Percentiles rank a stretch among this genome's conserved stretches.
Conservation (phyloP, 768 basidiomycete genomes). For the Suillus weaverae region DNA sequence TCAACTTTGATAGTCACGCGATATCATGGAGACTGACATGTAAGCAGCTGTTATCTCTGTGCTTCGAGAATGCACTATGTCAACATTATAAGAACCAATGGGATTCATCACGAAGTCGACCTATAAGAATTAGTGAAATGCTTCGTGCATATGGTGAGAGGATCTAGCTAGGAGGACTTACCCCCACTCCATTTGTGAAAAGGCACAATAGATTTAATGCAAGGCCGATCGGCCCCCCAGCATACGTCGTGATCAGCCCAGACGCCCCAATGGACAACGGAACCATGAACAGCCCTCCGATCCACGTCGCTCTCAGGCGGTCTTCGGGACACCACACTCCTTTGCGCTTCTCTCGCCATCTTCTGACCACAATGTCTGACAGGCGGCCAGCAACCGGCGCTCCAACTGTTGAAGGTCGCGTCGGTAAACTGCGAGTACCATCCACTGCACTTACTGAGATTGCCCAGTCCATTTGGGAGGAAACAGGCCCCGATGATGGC, state of each 20-base stretch:
- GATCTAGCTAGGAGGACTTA: constrained; percentile 28
- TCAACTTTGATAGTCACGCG: not conserved
- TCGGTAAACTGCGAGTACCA: not conserved
- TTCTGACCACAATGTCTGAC: constrained; percentile 54
- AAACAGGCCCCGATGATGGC: constrained; percentile 24
- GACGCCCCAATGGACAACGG: constrained; percentile 52
- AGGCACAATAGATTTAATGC: constrained; percentile 52
- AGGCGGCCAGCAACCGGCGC: constrained; percentile 58
- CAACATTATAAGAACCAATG: constrained; percentile 44
- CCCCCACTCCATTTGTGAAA: constrained; percentile 66
- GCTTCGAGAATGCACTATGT: not conserved
- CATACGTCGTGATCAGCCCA: constrained; percentile 52
- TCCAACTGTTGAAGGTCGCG: constrained; percentile 43
- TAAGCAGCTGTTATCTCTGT: not conserved
- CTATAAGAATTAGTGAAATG: constrained; percentile 30
- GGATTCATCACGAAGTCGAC: constrained; percentile 59
- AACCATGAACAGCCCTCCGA: constrained; percentile 46
- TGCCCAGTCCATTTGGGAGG: constrained; percentile 30
- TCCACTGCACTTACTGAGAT: constrained; percentile 16
- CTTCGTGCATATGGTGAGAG: not conserved
- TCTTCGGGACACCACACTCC: constrained; percentile 71
- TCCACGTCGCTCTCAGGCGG: constrained; percentile 53
- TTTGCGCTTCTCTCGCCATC: constrained; percentile 47
- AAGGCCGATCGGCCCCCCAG: constrained; percentile 51
- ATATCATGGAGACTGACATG: not conserved